Conservation (phyloP, 1,284 basidiomycete species). For the Ustanciosporium gigantosporum region DNA sequence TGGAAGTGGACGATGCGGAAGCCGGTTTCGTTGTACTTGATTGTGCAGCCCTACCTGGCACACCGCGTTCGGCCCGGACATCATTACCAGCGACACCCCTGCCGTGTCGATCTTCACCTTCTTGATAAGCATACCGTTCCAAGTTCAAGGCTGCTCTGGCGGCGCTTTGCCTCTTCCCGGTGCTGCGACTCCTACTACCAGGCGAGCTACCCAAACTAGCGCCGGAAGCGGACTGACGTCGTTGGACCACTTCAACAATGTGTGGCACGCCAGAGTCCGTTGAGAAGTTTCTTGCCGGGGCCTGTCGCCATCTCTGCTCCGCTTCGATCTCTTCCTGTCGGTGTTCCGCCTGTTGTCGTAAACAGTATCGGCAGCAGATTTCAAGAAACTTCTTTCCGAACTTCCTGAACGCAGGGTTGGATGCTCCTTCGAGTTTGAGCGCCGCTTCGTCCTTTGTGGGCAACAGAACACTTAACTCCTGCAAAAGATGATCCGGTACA, state of each 20-base stretch:
- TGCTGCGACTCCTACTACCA: background rate
- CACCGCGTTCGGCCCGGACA: no score
- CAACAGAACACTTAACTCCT: conserved; percentile 15
- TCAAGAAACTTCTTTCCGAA: conserved; percentile 17
- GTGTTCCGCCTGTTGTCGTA: background rate
- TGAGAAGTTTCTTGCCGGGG: no score
- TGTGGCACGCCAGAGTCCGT: no score
- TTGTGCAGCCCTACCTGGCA: background rate
- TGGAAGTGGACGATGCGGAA: background rate
- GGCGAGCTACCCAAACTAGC: no score
- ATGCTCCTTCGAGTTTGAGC: background rate
- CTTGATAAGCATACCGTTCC: conserved; percentile 11
- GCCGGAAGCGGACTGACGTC: no score
- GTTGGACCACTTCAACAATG: no score
- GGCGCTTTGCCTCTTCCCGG: conserved; percentile 13
- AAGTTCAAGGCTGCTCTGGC: conserved; percentile 8
- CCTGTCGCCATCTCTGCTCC: no score
- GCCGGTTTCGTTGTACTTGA: background rate
- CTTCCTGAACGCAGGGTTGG: conserved; percentile 4
- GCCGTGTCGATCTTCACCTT: background rate
- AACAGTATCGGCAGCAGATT: no score
- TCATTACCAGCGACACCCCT: no score
- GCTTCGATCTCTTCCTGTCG: no score
- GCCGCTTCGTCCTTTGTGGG: conserved; percentile 2
- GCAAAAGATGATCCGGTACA: conserved; percentile 15